Evolutionary conservation across 208 protist species (phyloP), one percentile per base, ranked within the genome.

Genomic region (Borovskyia barvae): DNA sequence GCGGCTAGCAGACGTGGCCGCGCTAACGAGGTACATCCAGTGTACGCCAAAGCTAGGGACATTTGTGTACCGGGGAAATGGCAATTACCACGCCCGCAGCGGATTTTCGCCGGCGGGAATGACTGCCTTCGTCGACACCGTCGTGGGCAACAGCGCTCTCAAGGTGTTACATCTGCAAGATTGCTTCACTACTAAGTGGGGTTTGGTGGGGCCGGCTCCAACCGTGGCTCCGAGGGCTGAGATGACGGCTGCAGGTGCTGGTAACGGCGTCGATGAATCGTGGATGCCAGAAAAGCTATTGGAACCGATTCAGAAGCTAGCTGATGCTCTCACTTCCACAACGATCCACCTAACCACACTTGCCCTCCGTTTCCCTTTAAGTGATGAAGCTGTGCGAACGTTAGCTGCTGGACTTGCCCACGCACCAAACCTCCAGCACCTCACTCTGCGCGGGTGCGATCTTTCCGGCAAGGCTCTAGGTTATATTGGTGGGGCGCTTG

Each of bases 341-440:
- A 69, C 51, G 5, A 65, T 74, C 3, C 28, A 54, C 24, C 59
- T 90, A 1, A 50, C 47, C 20, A 85, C 71, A n/a, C 62, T 90
- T 0, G 61, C 76, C 2, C 48, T 90, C 19, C 75, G 75, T 51
- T 82, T 90, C 40, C 78, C 82, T 0, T 61, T 90, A 30, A 78
- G 59, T 28, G 82, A 83, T 35, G 65, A 75, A 22, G 82, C 82
- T 6, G 65, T 79, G 41, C 53, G 46, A 8, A 48, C 46, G 0
- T 66, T 90, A 11, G 39, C 62, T 12, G 47, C 37, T 6, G 82
- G 78, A 12, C 62, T 90, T n/a, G 65, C 68, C 7, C 63, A 36
- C n/a, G 68, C 82, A 3, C 52, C 64, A 9, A 32, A 55, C 17
- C 60, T 90, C 14, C 26, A 52, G n/a, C 62, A 74, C 48, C 54